Conservation (phyloP, 345 rosid species). For the Hypericum androsaemum region DNA sequence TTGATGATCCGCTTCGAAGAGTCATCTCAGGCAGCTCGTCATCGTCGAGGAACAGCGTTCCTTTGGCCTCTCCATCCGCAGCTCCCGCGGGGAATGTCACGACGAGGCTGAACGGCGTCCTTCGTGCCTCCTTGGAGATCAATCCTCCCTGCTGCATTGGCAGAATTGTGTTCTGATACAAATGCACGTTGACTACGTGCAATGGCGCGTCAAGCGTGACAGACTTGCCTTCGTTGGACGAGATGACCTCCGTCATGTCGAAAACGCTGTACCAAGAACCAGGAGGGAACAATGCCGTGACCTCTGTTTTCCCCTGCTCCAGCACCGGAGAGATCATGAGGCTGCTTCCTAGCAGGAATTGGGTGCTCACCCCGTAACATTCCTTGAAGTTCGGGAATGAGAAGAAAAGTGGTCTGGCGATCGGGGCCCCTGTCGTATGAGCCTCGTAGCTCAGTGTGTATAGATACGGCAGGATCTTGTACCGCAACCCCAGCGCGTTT, state of each 20-base stretch:
- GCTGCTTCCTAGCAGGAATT: slow-evolving; percentile 81
- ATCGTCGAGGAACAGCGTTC: slow-evolving; percentile 59
- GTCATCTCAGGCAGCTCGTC: slow-evolving; percentile 93
- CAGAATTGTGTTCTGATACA: slow-evolving; percentile 65
- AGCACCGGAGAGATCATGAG: slow-evolving; percentile 93
- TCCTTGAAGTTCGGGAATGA: slow-evolving; percentile 58
- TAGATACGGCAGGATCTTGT: slow-evolving; percentile 70
- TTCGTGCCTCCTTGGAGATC: slow-evolving; percentile 71
- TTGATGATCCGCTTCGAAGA: slow-evolving; percentile 59
- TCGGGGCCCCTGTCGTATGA: slow-evolving; percentile 68
- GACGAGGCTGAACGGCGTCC: slow-evolving; percentile 68
- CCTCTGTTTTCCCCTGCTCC: slow-evolving; percentile 54
- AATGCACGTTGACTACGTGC: slow-evolving; percentile 70
- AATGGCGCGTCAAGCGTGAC: slow-evolving; percentile 68
- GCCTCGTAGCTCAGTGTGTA: slow-evolving; percentile 81
- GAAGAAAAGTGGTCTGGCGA: slow-evolving; percentile 96
- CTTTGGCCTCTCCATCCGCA: slow-evolving; percentile 55
- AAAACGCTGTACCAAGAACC: slow-evolving; percentile 89
- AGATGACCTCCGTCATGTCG: slow-evolving; percentile 49
- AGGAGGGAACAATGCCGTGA: slow-evolving; percentile 75
- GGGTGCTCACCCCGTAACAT: slow-evolving; percentile 71
- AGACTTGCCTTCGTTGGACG: slow-evolving; percentile 40
- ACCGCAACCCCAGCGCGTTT: slow-evolving; percentile 95
- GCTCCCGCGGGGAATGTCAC: slow-evolving; percentile 70
- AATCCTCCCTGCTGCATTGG: slow-evolving; percentile 93